phyloP scores from a whole-genome alignment of 75 land plant genomes.

The Picea sitchensis region DNA sequence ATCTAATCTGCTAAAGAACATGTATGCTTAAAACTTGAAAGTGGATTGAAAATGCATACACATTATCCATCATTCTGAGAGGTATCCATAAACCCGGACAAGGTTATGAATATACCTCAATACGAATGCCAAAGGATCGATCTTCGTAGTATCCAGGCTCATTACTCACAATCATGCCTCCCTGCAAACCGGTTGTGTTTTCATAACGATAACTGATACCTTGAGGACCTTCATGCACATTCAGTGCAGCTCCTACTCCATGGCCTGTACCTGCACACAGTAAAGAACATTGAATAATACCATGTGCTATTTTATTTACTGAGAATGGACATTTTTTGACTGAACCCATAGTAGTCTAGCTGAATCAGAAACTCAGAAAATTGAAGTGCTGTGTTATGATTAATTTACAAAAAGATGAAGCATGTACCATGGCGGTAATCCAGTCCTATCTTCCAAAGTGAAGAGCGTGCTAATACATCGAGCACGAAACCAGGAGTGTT shows the following conservation, averaged over 20 bases:
- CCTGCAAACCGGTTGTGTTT: slow-evolving; percentile 75
- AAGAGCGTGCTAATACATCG: slow-evolving; percentile 92
- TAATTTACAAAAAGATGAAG: not conserved
- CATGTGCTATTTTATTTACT: not conserved
- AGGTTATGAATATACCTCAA: slow-evolving; percentile 59
- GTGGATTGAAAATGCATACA: not conserved
- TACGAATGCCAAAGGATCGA: slow-evolving; percentile 88
- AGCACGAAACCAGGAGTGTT: slow-evolving; percentile 95
- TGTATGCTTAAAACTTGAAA: not conserved
- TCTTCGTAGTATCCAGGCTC: slow-evolving; percentile 99
- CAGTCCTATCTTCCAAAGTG: slow-evolving; percentile 95
- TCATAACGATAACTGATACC: slow-evolving; percentile 93
- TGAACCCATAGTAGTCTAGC: not conserved
- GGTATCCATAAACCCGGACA: not conserved
- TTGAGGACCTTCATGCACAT: slow-evolving; percentile 99
- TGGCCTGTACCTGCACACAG: slow-evolving; percentile 82
- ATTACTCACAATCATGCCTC: slow-evolving; percentile 96
- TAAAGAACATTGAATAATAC: not conserved
- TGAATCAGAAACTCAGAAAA: not conserved
- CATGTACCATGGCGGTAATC: slow-evolving; percentile 94
- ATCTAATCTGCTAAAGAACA: not conserved
- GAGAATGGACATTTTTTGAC: not conserved
- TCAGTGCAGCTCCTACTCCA: slow-evolving; percentile 98
- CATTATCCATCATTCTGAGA: not conserved
- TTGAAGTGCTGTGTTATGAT: not conserved